These are phyloP conservation scores for Nemania abortiva DNA, from an alignment of 2,329 filamentous ascomycete genomes.

Conservation along the genomic window DNA sequence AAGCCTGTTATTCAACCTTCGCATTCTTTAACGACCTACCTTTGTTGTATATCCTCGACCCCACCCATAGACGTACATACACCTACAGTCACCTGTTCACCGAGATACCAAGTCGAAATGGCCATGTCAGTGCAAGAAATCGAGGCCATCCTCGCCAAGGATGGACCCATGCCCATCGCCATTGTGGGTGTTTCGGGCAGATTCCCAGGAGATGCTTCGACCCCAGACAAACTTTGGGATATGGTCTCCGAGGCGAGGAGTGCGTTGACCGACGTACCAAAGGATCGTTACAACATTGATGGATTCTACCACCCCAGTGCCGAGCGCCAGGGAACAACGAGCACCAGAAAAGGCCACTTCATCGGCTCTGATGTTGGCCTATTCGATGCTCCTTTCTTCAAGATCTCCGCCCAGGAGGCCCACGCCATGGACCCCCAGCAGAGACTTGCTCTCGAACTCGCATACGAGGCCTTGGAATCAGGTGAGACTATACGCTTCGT, in stretches of 20 bases:
- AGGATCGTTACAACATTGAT: conserved; percentile 48
- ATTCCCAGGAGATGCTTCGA: conserved; percentile 48
- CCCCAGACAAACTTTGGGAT: conserved; percentile 47
- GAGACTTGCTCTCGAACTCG: conserved; percentile 50
- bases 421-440: conserved; percentile 53
- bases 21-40: conserved; percentile 32
- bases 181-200: conserved; percentile 49
- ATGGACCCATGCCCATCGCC: conserved; percentile 47
- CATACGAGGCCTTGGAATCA: conserved; percentile 50
- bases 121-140: conserved; percentile 42
- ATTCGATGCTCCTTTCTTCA: conserved; percentile 50
- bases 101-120: conserved; percentile 37
- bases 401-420: conserved; percentile 48
- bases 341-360: conserved; percentile 48
- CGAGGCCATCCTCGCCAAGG: conserved; percentile 44
- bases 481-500: conserved; percentile 38
- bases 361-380: conserved; percentile 46
- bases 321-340: conserved; percentile 47
- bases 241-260: conserved; percentile 47
- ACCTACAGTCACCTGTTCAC: conserved; percentile 6
- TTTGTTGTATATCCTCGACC: conserved; percentile 33
- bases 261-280: conserved; percentile 47
- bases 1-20: conserved; percentile 39
- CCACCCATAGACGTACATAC: conserved; percentile 23
- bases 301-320: conserved; percentile 48